Evolutionary conservation across 257 asterid species (phyloP).

Genomic region (Penstemon davidsonii): DNA sequence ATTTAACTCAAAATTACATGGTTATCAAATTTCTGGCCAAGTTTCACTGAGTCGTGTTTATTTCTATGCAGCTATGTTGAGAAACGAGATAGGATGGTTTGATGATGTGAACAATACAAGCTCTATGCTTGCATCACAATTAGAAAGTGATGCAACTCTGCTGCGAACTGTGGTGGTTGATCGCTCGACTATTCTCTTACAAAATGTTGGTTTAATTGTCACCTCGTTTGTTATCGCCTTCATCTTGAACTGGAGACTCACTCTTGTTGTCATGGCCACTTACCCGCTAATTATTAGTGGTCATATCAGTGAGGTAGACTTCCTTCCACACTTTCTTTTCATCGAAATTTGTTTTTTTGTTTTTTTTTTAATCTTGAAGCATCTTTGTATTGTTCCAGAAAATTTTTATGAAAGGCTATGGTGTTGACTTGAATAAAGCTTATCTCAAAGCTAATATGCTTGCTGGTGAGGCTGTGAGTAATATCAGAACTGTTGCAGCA

Average conservation of each 20-base stretch:
- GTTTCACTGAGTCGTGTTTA: neutral
- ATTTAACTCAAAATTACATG: neutral
- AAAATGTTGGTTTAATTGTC: constrained; percentile 73
- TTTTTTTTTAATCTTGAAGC: constrained; percentile 10
- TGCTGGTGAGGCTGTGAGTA: constrained; percentile 98
- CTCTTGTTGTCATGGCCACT: constrained; percentile 87
- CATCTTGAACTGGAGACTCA: constrained; percentile 96
- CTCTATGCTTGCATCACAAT: constrained; percentile 80
- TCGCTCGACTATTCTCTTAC: constrained; percentile 80
- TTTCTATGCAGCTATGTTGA: constrained; percentile 77
- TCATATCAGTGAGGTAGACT: constrained; percentile 90
- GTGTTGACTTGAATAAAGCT: constrained; percentile 84
- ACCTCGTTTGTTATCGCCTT: constrained; percentile 86
- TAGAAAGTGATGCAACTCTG: constrained; percentile 85
- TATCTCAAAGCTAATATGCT: constrained; percentile 96
- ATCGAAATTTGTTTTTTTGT: neutral
- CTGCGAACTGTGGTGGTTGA: constrained; percentile 85
- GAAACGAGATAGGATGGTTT: constrained; percentile 95
- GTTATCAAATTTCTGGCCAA: neutral
- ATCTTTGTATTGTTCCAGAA: constrained; percentile 54
- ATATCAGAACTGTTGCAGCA: constrained; percentile 91
- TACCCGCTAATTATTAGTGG: constrained; percentile 89
- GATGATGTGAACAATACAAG: constrained; percentile 76
- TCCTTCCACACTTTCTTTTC: constrained; percentile 1
- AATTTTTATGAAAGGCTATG: constrained; percentile 94